These are phyloP conservation scores for Phytopythium ostracodes DNA, from an alignment of 352 stramenopile genomes.

Conservation along the genomic window DNA sequence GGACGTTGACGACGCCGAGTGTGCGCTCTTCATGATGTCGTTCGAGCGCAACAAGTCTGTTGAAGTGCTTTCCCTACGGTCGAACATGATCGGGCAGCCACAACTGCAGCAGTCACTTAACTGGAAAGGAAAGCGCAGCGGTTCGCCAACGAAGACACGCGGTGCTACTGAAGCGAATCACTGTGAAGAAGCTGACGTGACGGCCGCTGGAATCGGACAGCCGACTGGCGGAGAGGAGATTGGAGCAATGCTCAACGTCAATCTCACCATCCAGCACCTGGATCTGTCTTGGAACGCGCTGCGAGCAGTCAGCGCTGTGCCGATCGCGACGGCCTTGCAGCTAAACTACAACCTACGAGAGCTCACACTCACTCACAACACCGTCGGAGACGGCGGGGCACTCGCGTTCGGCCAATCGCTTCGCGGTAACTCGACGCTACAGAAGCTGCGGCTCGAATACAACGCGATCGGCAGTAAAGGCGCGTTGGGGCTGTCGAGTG, in stretches of 20 bases:
- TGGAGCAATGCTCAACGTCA: constrained; percentile 76
- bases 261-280: constrained; percentile 61
- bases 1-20: constrained; percentile 62
- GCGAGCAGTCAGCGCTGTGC: constrained; percentile 24
- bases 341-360: constrained; percentile 64
- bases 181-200: neutral
- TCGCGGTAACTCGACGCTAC: constrained; percentile 39
- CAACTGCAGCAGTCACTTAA: neutral
- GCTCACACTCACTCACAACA: constrained; percentile 66
- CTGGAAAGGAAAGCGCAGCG: neutral
- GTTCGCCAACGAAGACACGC: neutral
- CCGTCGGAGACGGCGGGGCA: constrained; percentile 45
- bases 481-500: constrained; percentile 47
- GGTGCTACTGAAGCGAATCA: neutral
- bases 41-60: constrained; percentile 78
- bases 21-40: constrained; percentile 58
- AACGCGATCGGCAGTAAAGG: constrained; percentile 60
- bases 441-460: constrained; percentile 50
- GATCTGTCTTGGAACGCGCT: constrained; percentile 88
- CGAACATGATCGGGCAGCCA: constrained; percentile 71
- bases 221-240: constrained; percentile 70
- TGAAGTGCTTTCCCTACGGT: constrained; percentile 45
- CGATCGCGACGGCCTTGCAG: constrained; percentile 46
- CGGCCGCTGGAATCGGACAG: neutral
- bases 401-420: constrained; percentile 55